Percentiles rank a stretch among this genome's conserved stretches.
Evolutionary conservation across 768 basidiomycete genomes (phyloP).

Genomic region (Amanita exitialis): DNA sequence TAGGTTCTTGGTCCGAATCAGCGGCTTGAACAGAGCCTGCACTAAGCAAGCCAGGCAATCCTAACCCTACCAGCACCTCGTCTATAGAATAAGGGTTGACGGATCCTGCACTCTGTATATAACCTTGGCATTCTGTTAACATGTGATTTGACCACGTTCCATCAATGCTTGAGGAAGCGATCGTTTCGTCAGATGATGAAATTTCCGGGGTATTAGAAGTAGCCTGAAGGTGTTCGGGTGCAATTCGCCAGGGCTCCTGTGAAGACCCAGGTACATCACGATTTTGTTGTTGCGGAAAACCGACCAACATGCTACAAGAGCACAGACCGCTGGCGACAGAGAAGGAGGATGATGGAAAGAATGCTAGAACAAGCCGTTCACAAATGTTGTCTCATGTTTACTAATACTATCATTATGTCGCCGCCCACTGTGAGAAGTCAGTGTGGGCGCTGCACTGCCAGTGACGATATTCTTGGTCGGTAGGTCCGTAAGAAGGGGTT

Average conservation of each 20-base stretch:
- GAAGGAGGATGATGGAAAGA: too few species aligned
- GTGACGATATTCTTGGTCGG: too few species aligned
- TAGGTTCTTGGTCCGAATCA: constrained; percentile 10
- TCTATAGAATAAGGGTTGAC: background rate
- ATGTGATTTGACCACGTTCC: too few species aligned
- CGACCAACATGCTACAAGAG: background rate
- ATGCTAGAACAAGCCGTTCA: too few species aligned
- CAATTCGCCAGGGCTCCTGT: background rate
- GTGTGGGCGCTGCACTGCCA: too few species aligned
- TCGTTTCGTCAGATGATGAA: too few species aligned
- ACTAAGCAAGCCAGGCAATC: background rate
- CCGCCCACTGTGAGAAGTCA: too few species aligned
- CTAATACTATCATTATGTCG: too few species aligned
- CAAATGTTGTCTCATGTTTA: too few species aligned
- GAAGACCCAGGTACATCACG: background rate
- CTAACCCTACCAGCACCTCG: too few species aligned
- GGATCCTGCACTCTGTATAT: background rate
- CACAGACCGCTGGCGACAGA: background rate
- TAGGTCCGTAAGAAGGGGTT: background rate
- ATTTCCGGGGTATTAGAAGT: background rate
- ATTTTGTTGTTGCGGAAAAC: background rate
- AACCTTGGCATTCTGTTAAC: background rate
- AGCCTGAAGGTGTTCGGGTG: too few species aligned
- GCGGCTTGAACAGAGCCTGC: background rate
- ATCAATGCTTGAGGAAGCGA: background rate